Evolutionary conservation across 2,329 filamentous ascomycete genomes (phyloP), one percentile per base, ranked within the genome.

Genomic region (Ophiosphaerella korrae): DNA sequence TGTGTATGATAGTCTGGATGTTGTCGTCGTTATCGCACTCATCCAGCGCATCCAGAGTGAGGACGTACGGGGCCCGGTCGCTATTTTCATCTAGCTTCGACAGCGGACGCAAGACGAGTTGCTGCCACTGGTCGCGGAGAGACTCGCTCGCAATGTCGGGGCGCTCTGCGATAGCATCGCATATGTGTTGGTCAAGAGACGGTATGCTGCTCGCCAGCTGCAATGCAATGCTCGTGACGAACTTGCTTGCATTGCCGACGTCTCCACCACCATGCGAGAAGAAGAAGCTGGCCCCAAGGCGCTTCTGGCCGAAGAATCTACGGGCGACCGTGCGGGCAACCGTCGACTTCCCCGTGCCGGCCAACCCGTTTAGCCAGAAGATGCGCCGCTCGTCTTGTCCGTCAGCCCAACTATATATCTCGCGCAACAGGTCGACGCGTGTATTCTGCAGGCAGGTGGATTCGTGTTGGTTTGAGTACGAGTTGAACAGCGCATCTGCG

Each of bases 361-460:
- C 24, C 8, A 26, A 26, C 5, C 65, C 64, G 18, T 40, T 49
- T 3, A 69, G 56, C 67, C 63, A 71, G 56, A 63, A 71, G 42
- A 68, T 63, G 36, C 40, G 36, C 32, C 42, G 50, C 13, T 13
- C 3, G 32, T 49, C 18, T 44, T 37, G 4, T 29, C 41, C 40
- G 44, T 53, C 41, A 8, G 36, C 50, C 50, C 50, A 53, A 29
- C 14, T 24, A 32, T 50, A 26, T 50, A 66, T 60, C 24, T 57
- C 42, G 16, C 5, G 33, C 5, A 35, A 12, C 5, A 68, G 42
- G 40, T 60, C 60, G 12, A 62, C 53, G 40, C 66, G 59, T 8
- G 62, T 65, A 39, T 52, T 48, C 11, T 31, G 40, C 14, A 65
- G 52, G 48, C 65, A 66, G 32, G 33, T 45, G 14, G 58, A 32